Conservation (phyloP, 2,329 filamentous ascomycete species). For the Fulvia fulva region DNA sequence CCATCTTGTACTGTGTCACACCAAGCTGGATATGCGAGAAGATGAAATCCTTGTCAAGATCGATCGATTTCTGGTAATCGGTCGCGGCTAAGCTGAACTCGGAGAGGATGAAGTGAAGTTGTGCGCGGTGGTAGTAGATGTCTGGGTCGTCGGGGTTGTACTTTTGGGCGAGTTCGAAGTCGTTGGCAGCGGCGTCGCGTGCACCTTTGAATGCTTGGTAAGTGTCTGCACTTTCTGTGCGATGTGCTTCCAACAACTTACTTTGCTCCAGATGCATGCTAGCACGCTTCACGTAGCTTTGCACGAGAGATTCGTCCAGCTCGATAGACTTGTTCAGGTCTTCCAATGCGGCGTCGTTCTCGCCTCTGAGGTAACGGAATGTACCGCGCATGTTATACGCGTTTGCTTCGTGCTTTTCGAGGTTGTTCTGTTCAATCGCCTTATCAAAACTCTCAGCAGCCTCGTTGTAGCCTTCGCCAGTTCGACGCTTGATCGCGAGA, state of each 20-base stretch:
- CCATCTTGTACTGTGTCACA: constrained; percentile 99
- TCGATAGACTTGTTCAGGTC: constrained; percentile 93
- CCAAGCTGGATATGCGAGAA: constrained; percentile 99
- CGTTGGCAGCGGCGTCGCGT: constrained; percentile 77
- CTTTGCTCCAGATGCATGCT: constrained; percentile 96
- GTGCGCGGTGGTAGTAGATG: constrained; percentile 98
- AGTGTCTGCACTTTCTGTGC: constrained; percentile 1
- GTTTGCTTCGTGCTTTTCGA: constrained; percentile 80
- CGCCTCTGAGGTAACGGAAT: constrained; percentile 87
- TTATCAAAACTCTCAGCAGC: constrained; percentile 82
- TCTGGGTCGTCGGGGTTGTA: constrained; percentile 89
- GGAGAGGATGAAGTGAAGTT: constrained; percentile 94
- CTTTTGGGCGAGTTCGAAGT: constrained; percentile 79
- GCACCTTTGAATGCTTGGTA: constrained; percentile 52
- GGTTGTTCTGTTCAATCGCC: constrained; percentile 74
- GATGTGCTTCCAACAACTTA: constrained; percentile 39
- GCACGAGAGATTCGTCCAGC: constrained; percentile 79
- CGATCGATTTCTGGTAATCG: constrained; percentile 99
- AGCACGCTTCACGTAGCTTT: constrained; percentile 97
- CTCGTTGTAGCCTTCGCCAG: constrained; percentile 85
- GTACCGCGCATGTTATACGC: constrained; percentile 97
- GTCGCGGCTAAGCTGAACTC: constrained; percentile 92
- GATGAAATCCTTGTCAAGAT: constrained; percentile 92
- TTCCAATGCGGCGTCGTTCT: constrained; percentile 73
- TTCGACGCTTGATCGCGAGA: constrained; percentile 76